Conservation (phyloP, 805 yeast species). For the Ogataea pini region DNA sequence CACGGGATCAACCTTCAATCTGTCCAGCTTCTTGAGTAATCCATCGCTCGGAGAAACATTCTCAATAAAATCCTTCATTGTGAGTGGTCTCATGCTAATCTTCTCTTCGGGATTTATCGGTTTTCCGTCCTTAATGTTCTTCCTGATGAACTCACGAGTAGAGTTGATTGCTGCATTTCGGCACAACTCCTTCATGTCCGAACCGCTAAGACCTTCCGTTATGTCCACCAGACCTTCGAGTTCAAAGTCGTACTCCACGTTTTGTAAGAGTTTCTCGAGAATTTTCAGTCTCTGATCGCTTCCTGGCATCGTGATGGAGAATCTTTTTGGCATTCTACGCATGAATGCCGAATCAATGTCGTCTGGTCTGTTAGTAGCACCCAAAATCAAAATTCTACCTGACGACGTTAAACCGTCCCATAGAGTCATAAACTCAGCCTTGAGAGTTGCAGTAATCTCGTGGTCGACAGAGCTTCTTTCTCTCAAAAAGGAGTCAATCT, state of each 20-base stretch:
- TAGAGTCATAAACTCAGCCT: slow-evolving; percentile 95
- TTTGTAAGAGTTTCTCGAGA: slow-evolving; percentile 64
- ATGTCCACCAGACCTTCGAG: slow-evolving; percentile 55
- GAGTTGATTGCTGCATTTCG: slow-evolving; percentile 92
- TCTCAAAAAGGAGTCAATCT: slow-evolving; percentile 90
- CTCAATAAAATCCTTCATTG: slow-evolving; percentile 61
- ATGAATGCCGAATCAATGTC: slow-evolving; percentile 93
- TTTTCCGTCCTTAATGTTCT: slow-evolving; percentile 50
- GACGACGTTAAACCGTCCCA: slow-evolving; percentile 87
- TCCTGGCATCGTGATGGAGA: slow-evolving; percentile 74
- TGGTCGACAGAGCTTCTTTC: slow-evolving; percentile 85
- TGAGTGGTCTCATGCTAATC: slow-evolving; percentile 60
- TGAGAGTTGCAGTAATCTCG: slow-evolving; percentile 91
- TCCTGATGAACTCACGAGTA: slow-evolving; percentile 76
- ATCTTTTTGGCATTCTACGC: slow-evolving; percentile 89
- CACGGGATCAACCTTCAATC: slow-evolving; percentile 23
- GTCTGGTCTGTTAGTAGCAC: slow-evolving; percentile 90
- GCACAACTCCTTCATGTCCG: slow-evolving; percentile 87
- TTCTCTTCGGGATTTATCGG: slow-evolving; percentile 36
- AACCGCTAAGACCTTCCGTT: slow-evolving; percentile 83
- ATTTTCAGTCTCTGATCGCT: slow-evolving; percentile 68
- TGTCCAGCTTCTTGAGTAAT: slow-evolving; percentile 23
- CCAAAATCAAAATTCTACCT: slow-evolving; percentile 85
- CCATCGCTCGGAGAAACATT: slow-evolving; percentile 35
- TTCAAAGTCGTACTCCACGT: slow-evolving; percentile 69